These are phyloP conservation scores for Lithospermum erythrorhizon DNA, from an alignment of 257 asterid genomes.

Conservation along the genomic window DNA sequence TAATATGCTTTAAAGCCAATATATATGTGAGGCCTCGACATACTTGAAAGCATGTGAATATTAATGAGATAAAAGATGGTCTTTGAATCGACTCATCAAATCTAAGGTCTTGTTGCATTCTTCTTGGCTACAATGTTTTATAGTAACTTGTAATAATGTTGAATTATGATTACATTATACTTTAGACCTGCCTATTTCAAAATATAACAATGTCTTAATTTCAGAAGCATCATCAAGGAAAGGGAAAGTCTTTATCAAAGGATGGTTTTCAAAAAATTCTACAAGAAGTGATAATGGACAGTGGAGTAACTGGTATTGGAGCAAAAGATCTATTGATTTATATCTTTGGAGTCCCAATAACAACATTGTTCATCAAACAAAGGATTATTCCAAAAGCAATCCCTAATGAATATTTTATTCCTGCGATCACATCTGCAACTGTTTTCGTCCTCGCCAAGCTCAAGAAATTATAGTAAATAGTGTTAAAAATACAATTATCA, in stretches of 20 bases:
- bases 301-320: constrained; percentile 55
- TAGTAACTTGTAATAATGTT: too few relatives aligned
- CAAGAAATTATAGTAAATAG: constrained; percentile 24
- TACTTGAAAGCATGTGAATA: too few relatives aligned
- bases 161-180: neutral
- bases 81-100: too few relatives aligned
- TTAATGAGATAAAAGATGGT: too few relatives aligned
- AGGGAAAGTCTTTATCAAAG: constrained; percentile 30
- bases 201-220: neutral
- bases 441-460: constrained; percentile 49
- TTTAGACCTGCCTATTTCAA: neutral
- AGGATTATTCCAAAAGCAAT: constrained; percentile 28
- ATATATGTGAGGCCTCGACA: too few relatives aligned
- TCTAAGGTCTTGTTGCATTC: too few relatives aligned
- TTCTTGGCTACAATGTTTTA: too few relatives aligned
- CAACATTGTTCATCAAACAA: constrained; percentile 40
- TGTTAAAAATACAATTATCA: too few relatives aligned
- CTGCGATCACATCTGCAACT: constrained; percentile 52
- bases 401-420: constrained; percentile 45
- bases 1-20: too few relatives aligned
- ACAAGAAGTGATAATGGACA: constrained; percentile 36
- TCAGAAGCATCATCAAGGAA: constrained; percentile 46
- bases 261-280: constrained; percentile 55
- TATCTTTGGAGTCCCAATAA: constrained; percentile 51
- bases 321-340: constrained; percentile 56